Percentiles rank a stretch among this genome's conserved stretches.
These are phyloP conservation scores for Bryoerythrophyllum caledonicum DNA, from an alignment of 225 moss, liverwort and hornwort species.

Conservation along the genomic window DNA sequence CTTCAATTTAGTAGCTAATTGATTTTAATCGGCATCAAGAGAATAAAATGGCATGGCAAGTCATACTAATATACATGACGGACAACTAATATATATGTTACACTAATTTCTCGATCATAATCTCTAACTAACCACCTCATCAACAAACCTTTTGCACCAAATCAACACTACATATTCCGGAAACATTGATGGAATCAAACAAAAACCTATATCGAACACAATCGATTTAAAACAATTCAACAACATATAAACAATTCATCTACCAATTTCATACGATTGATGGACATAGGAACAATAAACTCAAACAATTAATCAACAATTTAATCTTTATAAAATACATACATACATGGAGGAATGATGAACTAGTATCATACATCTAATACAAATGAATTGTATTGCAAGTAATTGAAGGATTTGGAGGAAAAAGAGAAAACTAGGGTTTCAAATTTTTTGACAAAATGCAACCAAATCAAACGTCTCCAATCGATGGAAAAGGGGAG, in stretches of 20 bases:
- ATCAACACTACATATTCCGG: no score
- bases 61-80: no score
- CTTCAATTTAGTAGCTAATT: no score
- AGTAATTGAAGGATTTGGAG: background rate
- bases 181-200: no score
- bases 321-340: slow-evolving; percentile 2
- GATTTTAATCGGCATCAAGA: no score
- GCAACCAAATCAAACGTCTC: background rate
- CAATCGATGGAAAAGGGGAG: background rate
- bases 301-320: background rate
- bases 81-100: no score
- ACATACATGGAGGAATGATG: background rate
- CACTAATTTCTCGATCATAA: no score
- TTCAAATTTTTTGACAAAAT: background rate
- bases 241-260: background rate
- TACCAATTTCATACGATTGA: background rate
- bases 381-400: background rate
- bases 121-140: no score
- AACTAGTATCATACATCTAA: slow-evolving; percentile 8
- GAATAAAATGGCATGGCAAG: no score
- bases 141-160: no score
- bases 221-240: no score
- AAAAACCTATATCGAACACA: no score
- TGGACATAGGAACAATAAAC: slow-evolving; percentile 1
- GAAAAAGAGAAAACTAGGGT: background rate